Percentiles rank a stretch among this genome's conserved stretches.
These are phyloP conservation scores for Mucor piriformis DNA, from an alignment of 371 early-diverging fungal species.

Conservation along the genomic window DNA sequence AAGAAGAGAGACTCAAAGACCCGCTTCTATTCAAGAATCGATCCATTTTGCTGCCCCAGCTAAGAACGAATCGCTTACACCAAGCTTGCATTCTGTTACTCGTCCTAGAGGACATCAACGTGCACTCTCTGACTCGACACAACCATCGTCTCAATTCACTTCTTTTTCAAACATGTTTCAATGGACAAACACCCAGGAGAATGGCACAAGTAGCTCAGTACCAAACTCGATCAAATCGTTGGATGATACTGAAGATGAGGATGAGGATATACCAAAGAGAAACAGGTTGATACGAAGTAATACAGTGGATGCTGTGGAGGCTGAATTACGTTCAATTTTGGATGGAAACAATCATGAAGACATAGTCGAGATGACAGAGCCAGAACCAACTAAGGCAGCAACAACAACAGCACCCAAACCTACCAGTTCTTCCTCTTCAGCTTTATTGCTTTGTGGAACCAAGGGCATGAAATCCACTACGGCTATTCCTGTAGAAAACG, in stretches of 20 bases:
- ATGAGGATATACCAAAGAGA: constrained; percentile 17
- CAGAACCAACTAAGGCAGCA: background rate
- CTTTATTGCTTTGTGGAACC: constrained; percentile 21
- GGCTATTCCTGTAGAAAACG: constrained; percentile 44
- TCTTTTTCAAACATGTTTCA: constrained; percentile 36
- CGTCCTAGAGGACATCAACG: constrained; percentile 29
- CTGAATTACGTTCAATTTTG: constrained; percentile 61
- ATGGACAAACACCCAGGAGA: constrained; percentile 12
- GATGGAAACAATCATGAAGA: constrained; percentile 34
- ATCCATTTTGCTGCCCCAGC: background rate
- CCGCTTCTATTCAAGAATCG: constrained; percentile 18
- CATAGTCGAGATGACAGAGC: background rate
- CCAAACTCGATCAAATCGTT: constrained; percentile 27
- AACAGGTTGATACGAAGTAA: constrained; percentile 36
- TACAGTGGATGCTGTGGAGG: constrained; percentile 66
- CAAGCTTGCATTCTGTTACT: no score
- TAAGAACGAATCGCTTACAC: background rate
- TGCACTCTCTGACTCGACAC: constrained; percentile 32
- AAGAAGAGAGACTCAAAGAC: constrained; percentile 8
- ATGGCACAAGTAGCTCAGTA: constrained; percentile 14
- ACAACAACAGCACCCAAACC: background rate
- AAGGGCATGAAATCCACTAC: constrained; percentile 36
- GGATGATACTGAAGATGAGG: constrained; percentile 27
- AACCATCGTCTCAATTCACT: constrained; percentile 21
- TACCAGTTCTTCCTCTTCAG: constrained; percentile 18